phyloP scores from a whole-genome alignment of 1,284 basidiomycete species.

The Vanrija sp. region DNA sequence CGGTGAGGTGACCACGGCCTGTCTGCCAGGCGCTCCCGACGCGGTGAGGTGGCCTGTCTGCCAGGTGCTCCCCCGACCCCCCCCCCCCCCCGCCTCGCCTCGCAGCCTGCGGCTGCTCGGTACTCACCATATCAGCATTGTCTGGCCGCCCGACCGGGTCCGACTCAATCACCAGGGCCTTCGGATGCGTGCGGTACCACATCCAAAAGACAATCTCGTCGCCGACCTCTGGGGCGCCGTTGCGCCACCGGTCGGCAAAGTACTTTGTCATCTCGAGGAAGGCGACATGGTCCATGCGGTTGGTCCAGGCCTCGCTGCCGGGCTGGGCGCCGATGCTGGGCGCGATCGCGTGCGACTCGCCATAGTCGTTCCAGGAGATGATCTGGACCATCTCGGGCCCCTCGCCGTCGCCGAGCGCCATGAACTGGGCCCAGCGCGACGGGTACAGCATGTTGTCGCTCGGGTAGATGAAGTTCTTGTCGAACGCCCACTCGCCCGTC shows the following conservation, averaged over 20 bases:
- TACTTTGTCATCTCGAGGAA: slow-evolving; percentile 42
- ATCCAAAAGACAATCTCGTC: slow-evolving; percentile 27
- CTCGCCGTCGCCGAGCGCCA: slow-evolving; percentile 21
- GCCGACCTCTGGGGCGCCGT: slow-evolving; percentile 14
- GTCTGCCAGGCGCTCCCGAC: background rate
- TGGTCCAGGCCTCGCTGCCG: slow-evolving; percentile 43
- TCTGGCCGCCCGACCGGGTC: slow-evolving; percentile 37
- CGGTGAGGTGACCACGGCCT: too few species aligned
- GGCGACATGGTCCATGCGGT: slow-evolving; percentile 42
- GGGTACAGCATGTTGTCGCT: slow-evolving; percentile 48
- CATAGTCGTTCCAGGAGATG: slow-evolving; percentile 50
- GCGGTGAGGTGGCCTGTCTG: background rate
- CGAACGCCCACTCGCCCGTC: slow-evolving; percentile 42
- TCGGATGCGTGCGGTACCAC: slow-evolving; percentile 42
- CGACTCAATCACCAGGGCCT: slow-evolving; percentile 9
- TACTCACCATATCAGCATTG: slow-evolving; percentile 42
- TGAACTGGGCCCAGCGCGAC: slow-evolving; percentile 37
- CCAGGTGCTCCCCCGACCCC: background rate
- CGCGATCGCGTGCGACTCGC: slow-evolving; percentile 46
- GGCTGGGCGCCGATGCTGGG: slow-evolving; percentile 45
- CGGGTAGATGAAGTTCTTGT: slow-evolving; percentile 50
- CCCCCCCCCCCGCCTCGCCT: background rate
- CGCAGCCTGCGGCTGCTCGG: background rate
- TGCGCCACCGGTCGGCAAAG: slow-evolving; percentile 33
- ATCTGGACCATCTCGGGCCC: slow-evolving; percentile 45